Base-by-base conservation (phyloP, 805 yeast genomes). In the Spathaspora gorwiae region DNA sequence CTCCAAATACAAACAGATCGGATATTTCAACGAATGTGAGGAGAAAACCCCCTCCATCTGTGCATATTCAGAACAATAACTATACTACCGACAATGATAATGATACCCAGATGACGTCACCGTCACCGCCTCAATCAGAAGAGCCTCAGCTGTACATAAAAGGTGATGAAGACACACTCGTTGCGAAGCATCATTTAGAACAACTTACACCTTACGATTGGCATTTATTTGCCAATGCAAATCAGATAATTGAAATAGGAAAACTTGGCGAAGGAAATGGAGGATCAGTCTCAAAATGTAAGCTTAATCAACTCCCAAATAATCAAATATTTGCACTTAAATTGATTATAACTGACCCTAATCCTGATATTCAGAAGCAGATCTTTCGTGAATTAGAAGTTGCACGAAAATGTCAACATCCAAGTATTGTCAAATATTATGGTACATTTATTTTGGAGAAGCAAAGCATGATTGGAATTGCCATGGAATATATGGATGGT, bases 401-500 rank as follows among this genome's bases (percentile, higher is more conserved):
- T 65, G 92, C 92, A 63, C 77, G 87, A 52, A 75, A 83, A 35
- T 92, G 95, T 61, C 74, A 80, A 55, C 84, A 92, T 35, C 88
- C 89, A 3, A 84, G 81, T 59, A 94, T 94, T 49, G 98, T 92
- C 26, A 79, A 82, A 61, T 94, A 94, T 63, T 92, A 88, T 62
- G 99, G 99, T 7, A 90, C 96, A 51, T 94, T 87, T 58, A 72
- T 87, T 52, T 83, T 86, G 54, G 87, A 84, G 56, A 77, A 78
- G 46, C 81, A 78, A 49, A 86, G 90, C 27, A 80, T 90, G 57
- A 90, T 94, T 35, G 90, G 87, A 54, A 94, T 94, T 27, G 89
- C 96, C 40, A 94, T 94, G 98, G 99, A 94, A 64, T 94, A 80
- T 62, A 94, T 95, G 90, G 96, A 90, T 26, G 98, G 97, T 1